phyloP scores from a whole-genome alignment of 257 asterid genomes.

The Lantana camara region DNA sequence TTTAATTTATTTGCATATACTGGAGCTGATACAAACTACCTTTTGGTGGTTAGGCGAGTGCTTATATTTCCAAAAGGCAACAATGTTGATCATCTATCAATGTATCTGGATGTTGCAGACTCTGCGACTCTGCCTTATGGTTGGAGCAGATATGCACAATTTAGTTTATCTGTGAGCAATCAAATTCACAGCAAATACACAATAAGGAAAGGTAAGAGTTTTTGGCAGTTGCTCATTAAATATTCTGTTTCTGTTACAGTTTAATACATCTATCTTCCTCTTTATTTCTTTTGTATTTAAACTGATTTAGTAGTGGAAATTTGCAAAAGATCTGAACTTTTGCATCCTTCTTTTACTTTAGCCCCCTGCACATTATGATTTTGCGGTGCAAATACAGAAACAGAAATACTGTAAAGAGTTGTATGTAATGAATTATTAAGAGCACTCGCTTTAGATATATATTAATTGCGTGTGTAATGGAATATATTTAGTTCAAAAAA shows the following conservation, averaged over 20 bases:
- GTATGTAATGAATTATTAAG: not conserved
- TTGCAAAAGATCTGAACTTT: not conserved
- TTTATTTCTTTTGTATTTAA: not conserved
- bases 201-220: slow-evolving; percentile 58
- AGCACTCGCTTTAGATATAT: not conserved
- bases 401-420: not conserved
- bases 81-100: slow-evolving; percentile 76
- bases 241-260: slow-evolving; percentile 18
- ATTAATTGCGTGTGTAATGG: not conserved
- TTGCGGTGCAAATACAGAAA: slow-evolving; percentile 3
- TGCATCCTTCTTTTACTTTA: not conserved
- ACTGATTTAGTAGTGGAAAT: not conserved
- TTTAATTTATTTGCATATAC: slow-evolving; percentile 14
- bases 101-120: slow-evolving; percentile 90
- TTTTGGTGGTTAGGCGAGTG: slow-evolving; percentile 65
- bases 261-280: not conserved
- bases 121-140: slow-evolving; percentile 70
- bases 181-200: slow-evolving; percentile 69
- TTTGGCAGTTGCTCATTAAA: slow-evolving; percentile 5
- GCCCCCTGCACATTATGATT: slow-evolving; percentile 11
- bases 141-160: slow-evolving; percentile 89
- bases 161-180: slow-evolving; percentile 71
- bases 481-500: not conserved
- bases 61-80: slow-evolving; percentile 87
- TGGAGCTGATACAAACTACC: slow-evolving; percentile 36